Percentiles rank a stretch among this genome's conserved stretches.
phyloP scores from a whole-genome alignment of 2,329 filamentous ascomycete genomes.

The Trichothecium sympodiale region DNA sequence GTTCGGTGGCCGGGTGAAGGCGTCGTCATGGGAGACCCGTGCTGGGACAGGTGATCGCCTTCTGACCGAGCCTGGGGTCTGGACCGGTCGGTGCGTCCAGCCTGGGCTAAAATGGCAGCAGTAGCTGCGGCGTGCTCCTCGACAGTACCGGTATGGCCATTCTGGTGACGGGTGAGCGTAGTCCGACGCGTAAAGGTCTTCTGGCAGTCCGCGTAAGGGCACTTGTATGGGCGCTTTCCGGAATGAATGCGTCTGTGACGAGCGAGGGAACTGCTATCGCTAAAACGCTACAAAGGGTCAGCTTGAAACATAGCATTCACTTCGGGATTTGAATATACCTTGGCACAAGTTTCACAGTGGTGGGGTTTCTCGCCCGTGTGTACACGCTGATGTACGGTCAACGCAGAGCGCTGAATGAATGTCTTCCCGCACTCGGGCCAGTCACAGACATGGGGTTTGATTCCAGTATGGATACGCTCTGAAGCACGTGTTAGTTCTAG shows the following conservation, averaged over 20 bases:
- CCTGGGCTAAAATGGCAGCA: constrained; percentile 59
- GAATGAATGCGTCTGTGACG: constrained; percentile 91
- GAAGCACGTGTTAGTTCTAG: constrained; percentile 10
- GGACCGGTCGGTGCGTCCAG: constrained; percentile 34
- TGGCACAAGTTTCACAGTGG: constrained; percentile 92
- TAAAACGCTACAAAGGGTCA: constrained; percentile 42
- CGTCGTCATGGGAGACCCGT: constrained; percentile 65
- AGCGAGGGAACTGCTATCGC: constrained; percentile 88
- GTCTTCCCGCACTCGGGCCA: constrained; percentile 82
- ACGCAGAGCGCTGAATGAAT: constrained; percentile 90
- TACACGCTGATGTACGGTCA: constrained; percentile 90
- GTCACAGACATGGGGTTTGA: constrained; percentile 87
- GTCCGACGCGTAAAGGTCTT: constrained; percentile 97
- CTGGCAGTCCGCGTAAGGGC: constrained; percentile 92
- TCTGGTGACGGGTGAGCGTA: constrained; percentile 89
- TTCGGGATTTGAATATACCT: constrained; percentile 44
- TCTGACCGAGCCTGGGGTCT: constrained; percentile 49
- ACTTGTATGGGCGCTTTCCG: constrained; percentile 93
- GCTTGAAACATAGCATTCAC: background rate
- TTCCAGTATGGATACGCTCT: constrained; percentile 94
- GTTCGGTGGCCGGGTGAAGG: constrained; percentile 74
- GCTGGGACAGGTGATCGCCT: constrained; percentile 58
- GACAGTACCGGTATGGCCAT: constrained; percentile 88
- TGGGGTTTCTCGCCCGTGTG: constrained; percentile 98
- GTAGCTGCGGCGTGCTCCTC: constrained; percentile 88